phyloP scores from a whole-genome alignment of 352 stramenopile genomes.

The Hyphochytrium catenoides region DNA sequence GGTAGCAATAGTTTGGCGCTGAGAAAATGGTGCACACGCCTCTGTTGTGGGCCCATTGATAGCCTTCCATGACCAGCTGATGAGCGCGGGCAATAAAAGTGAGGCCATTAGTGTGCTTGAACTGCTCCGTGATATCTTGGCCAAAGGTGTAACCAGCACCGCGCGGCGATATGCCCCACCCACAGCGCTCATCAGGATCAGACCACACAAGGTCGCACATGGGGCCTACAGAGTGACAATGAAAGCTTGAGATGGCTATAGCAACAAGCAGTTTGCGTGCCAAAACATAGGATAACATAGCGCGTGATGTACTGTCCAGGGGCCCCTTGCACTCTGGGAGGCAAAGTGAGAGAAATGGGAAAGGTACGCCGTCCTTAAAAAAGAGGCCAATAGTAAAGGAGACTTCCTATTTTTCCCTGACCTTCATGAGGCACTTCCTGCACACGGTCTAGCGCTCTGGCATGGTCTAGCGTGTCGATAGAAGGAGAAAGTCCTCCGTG shows the following conservation, averaged over 20 bases:
- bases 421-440: conserved; percentile 63
- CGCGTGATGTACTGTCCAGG: too few species aligned
- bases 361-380: too few species aligned
- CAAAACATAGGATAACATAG: too few species aligned
- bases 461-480: conserved; percentile 63
- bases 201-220: conserved; percentile 71
- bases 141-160: conserved; percentile 62
- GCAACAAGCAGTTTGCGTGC: too few species aligned
- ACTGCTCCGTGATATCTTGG: conserved; percentile 63
- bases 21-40: conserved; percentile 75
- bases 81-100: conserved; percentile 60
- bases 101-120: conserved; percentile 63
- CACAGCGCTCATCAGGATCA: conserved; percentile 54
- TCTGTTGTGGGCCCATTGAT: conserved; percentile 74
- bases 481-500: conserved; percentile 60
- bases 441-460: conserved; percentile 44
- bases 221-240: too few species aligned
- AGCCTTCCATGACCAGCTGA: conserved; percentile 80
- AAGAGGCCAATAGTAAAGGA: too few species aligned
- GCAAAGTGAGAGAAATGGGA: too few species aligned
- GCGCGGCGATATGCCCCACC: conserved; percentile 58
- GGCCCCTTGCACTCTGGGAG: too few species aligned
- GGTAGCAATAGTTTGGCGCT: conserved; percentile 83
- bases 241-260: too few species aligned
- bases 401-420: too few species aligned